Evolutionary conservation across 495 filamentous ascomycete species (phyloP).

Genomic region (Cladorrhinum samala): DNA sequence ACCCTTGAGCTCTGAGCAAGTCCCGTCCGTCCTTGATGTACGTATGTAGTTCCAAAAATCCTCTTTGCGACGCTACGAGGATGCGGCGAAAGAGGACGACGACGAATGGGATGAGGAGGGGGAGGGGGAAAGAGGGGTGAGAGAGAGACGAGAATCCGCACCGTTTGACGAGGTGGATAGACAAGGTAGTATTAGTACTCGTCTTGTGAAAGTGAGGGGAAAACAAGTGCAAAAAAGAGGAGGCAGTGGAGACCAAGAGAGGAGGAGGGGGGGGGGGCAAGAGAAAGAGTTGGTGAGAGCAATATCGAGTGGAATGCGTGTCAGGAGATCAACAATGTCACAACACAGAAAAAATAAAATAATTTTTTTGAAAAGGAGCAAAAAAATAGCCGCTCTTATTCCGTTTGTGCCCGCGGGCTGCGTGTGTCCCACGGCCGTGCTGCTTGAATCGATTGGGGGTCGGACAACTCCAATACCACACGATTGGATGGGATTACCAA

Average conservation of each 20-base stretch:
- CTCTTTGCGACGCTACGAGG: neutral
- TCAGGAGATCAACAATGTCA: slow-evolving; percentile 9
- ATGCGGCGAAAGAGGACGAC: neutral
- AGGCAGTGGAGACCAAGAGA: slow-evolving; percentile 2
- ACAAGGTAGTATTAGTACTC: neutral
- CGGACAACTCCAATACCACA: neutral
- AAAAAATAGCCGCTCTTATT: neutral
- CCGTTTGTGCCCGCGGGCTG: neutral
- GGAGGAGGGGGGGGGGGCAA: slow-evolving; percentile 4
- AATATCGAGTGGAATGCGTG: neutral
- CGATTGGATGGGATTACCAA: neutral
- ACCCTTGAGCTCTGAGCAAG: slow-evolving; percentile 9
- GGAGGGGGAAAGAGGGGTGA: slow-evolving; percentile 2
- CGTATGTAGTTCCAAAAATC: slow-evolving; percentile 7
- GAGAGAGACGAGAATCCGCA: neutral
- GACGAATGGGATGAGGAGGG: neutral
- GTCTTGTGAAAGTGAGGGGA: neutral
- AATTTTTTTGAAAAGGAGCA: neutral
- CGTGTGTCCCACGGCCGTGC: neutral
- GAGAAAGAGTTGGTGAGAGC: slow-evolving; percentile 8
- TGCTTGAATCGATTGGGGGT: neutral
- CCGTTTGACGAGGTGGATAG: neutral
- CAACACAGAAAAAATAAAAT: neutral
- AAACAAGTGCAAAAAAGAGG: neutral
- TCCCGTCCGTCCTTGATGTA: too few species aligned